Evolutionary conservation across 371 early-diverging fungal genomes (phyloP).

Genomic region (Rhizopus microsporus): DNA sequence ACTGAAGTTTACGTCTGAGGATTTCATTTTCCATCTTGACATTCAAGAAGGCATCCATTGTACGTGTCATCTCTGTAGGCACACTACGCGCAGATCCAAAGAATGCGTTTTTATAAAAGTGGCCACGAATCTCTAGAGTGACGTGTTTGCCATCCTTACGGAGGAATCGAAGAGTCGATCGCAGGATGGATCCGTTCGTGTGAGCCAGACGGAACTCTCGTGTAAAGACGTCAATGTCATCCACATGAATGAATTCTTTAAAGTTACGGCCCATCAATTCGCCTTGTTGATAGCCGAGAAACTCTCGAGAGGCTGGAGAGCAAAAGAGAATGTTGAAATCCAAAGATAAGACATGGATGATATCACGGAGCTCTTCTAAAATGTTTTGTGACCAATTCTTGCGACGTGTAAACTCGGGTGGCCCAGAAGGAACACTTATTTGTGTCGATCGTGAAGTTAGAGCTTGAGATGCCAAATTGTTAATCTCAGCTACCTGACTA

Average conservation of each 20-base stretch:
- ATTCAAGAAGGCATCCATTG: slow-evolving; percentile 47
- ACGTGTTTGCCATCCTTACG: slow-evolving; percentile 46
- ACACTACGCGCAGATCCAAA: slow-evolving; percentile 43
- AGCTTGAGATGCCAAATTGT: slow-evolving; percentile 1
- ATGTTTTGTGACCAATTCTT: slow-evolving; percentile 51
- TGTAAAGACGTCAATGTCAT: slow-evolving; percentile 47
- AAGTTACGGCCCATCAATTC: slow-evolving; percentile 46
- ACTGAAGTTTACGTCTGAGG: slow-evolving; percentile 26
- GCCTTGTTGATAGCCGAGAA: slow-evolving; percentile 45
- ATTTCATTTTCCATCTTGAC: slow-evolving; percentile 49
- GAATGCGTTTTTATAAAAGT: slow-evolving; percentile 35
- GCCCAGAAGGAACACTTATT: background rate
- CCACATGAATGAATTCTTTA: slow-evolving; percentile 50
- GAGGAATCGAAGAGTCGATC: slow-evolving; percentile 33
- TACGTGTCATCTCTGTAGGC: slow-evolving; percentile 35
- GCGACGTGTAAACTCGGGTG: slow-evolving; percentile 42
- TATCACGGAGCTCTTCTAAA: slow-evolving; percentile 54
- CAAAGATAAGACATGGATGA: slow-evolving; percentile 51
- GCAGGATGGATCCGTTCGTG: background rate
- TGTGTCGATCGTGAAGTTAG: background rate
- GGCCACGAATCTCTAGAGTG: slow-evolving; percentile 41
- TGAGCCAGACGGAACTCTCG: slow-evolving; percentile 29
- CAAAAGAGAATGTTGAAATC: slow-evolving; percentile 45
- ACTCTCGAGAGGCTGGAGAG: slow-evolving; percentile 45
- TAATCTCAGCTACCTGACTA: background rate